Percentiles rank a stretch among this genome's conserved stretches.
Conservation (phyloP, 2,329 filamentous ascomycete species). For the Pseudocercospora crystallina region DNA sequence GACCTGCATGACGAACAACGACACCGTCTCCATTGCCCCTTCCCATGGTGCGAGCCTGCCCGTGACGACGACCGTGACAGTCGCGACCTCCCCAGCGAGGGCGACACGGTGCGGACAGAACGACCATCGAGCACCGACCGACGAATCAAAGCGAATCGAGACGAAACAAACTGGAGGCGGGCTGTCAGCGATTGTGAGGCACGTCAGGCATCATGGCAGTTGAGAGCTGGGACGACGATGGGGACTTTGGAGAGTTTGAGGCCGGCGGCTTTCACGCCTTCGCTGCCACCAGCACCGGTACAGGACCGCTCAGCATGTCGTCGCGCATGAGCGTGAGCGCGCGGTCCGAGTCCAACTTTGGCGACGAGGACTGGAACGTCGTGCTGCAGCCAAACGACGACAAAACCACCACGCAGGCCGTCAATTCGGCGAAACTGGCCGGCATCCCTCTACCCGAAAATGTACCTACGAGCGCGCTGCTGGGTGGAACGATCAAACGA, state of each 20-base stretch:
- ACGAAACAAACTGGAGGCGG: too few species aligned
- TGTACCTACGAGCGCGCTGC: constrained; percentile 81
- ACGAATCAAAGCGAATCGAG: too few species aligned
- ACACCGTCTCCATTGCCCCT: too few species aligned
- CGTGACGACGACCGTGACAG: too few species aligned
- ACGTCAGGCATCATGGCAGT: constrained; percentile 47
- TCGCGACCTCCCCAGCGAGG: too few species aligned
- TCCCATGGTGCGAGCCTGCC: too few species aligned
- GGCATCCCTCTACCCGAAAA: constrained; percentile 89
- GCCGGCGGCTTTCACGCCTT: constrained; percentile 61
- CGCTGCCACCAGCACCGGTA: constrained; percentile 61
- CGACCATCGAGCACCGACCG: too few species aligned
- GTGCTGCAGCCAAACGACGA: constrained; percentile 83
- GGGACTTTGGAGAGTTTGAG: constrained; percentile 39
- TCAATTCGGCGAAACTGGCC: constrained; percentile 80
- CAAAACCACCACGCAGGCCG: constrained; percentile 77
- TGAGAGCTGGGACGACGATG: constrained; percentile 65
- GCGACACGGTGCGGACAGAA: too few species aligned
- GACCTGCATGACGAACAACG: too few species aligned
- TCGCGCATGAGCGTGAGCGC: constrained; percentile 68
- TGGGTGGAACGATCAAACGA: constrained; percentile 90
- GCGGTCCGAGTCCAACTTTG: constrained; percentile 68
- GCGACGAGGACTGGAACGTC: constrained; percentile 86
- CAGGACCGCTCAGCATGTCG: constrained; percentile 70
- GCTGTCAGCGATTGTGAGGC: too few species aligned